phyloP scores from a whole-genome alignment of 2,329 filamentous ascomycete species.

The Botryosphaeria dothidea region DNA sequence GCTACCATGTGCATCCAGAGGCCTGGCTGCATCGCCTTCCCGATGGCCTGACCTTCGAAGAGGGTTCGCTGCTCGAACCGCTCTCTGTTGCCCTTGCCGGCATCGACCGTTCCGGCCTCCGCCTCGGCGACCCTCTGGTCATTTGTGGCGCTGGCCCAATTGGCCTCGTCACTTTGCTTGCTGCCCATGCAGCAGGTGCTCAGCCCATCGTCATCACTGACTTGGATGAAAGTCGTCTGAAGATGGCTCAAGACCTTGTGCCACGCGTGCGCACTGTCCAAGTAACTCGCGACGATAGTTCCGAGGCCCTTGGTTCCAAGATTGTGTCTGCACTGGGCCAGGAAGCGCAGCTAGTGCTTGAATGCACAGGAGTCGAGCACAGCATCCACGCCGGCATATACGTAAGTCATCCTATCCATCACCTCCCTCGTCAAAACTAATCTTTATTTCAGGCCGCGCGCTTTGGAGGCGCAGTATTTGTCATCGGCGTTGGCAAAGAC shows the following conservation, averaged over 20 bases:
- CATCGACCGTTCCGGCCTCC: slow-evolving; percentile 53
- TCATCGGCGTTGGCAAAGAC: slow-evolving; percentile 72
- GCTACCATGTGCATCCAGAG: slow-evolving; percentile 76
- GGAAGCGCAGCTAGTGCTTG: slow-evolving; percentile 70
- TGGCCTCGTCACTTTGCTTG: slow-evolving; percentile 58
- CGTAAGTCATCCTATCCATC: slow-evolving; percentile 36
- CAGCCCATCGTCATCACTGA: slow-evolving; percentile 60
- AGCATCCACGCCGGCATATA: slow-evolving; percentile 75
- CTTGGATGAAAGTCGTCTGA: slow-evolving; percentile 57
- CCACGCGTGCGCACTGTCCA: slow-evolving; percentile 42
- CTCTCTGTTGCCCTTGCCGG: slow-evolving; percentile 63
- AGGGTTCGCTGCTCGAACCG: slow-evolving; percentile 62
- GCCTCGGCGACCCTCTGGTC: slow-evolving; percentile 50
- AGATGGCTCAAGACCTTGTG: slow-evolving; percentile 53
- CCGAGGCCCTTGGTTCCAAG: slow-evolving; percentile 32
- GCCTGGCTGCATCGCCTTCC: slow-evolving; percentile 88
- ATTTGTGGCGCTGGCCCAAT: slow-evolving; percentile 64
- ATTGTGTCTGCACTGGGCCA: not conserved
- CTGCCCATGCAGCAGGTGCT: slow-evolving; percentile 56
- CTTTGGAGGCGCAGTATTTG: slow-evolving; percentile 71
- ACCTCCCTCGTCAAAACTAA: slow-evolving; percentile 22
- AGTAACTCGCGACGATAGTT: slow-evolving; percentile 25
- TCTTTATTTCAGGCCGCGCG: slow-evolving; percentile 54
- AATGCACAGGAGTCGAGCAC: slow-evolving; percentile 74
- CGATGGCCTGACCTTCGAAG: slow-evolving; percentile 51